phyloP scores from a whole-genome alignment of 2,329 filamentous ascomycete species.

The Penicillium sp. region DNA sequence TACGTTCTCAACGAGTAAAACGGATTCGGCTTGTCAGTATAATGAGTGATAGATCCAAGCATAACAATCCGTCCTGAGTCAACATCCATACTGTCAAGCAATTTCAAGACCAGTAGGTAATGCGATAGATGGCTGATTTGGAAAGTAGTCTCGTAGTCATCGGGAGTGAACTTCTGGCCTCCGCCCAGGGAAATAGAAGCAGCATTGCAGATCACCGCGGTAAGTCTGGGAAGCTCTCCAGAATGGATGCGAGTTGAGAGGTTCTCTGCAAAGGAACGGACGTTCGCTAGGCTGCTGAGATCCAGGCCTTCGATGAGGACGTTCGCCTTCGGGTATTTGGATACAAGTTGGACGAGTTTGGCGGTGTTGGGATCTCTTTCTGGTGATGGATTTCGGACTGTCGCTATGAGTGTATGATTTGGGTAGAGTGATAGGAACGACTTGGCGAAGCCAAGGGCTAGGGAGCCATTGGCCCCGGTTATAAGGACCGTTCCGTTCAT shows the following conservation, averaged over 20 bases:
- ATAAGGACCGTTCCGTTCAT: conserved; percentile 29
- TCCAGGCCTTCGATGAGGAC: conserved; percentile 38
- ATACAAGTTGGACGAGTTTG: conserved; percentile 20
- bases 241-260: conserved; percentile 26
- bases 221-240: conserved; percentile 32
- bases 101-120: conserved; percentile 37
- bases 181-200: conserved; percentile 39
- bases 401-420: conserved; percentile 22
- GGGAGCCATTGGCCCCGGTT: conserved; percentile 34
- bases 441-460: conserved; percentile 30
- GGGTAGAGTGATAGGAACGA: conserved; percentile 23
- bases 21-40: conserved; percentile 37
- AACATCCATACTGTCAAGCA: conserved; percentile 30
- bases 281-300: conserved; percentile 33
- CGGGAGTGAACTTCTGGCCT: conserved; percentile 34
- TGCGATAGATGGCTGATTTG: conserved; percentile 44
- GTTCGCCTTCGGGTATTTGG: conserved; percentile 22
- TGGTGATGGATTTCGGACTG: conserved; percentile 30
- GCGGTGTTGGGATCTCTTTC: conserved; percentile 28
- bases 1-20: conserved; percentile 38
- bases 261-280: conserved; percentile 35
- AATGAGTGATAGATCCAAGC: conserved; percentile 38
- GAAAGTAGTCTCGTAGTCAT: conserved; percentile 42
- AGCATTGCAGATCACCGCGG: conserved; percentile 44
- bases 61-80: conserved; percentile 28